Evolutionary conservation across 2,329 filamentous ascomycete species (phyloP), one percentile per base, ranked within the genome.

Genomic region (Esteya vermicola): DNA sequence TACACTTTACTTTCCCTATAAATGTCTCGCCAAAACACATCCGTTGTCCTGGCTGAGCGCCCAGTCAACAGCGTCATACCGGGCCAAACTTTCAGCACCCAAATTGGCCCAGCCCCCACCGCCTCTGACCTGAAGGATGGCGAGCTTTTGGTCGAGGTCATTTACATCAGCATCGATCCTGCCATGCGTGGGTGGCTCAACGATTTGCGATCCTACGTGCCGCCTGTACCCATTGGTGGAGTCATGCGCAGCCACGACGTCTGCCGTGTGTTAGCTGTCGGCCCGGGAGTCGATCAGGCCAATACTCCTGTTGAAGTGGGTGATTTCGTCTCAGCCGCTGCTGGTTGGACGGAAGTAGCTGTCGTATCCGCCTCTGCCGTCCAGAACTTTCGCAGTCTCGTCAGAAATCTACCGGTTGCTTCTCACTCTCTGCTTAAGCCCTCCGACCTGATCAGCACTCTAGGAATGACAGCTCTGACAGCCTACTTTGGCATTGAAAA

Each of bases 401-500:
- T 48, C n/a, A 39, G 31, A 6, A 19, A 19, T 3, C 32, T 48
- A 40, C 43, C 47, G 6, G 23, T 38, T 2, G 27, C 21, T 12
- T 27, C 39, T 21, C 36, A 35, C 35, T 14, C 14, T 33, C 18
- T 23, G 25, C 40, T 55, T 9, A 73, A 33, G 32, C 18, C 34
- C 12, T 42, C 70, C 1, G 73, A 78, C 53, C 61, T 67, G 4
- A 56, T 73, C 42, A 64, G 66, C 18, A 62, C 67, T 20, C 56
- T 65, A 18, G 76, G 76, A 6, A 62, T 69, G 57, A 78, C 76
- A 0, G 77, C 74, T 1, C 49, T 80, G 40, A 81, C 77, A 0
- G 77, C 76, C 0, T 81, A 80, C 53, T 79, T 79, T 48, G 77
- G 77, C 3, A 65, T 81, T 49, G 55, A 71, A 39, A 72, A 80